These are phyloP conservation scores for Pseudonectria buxi DNA, from an alignment of 2,329 filamentous ascomycete species.

Conservation along the genomic window DNA sequence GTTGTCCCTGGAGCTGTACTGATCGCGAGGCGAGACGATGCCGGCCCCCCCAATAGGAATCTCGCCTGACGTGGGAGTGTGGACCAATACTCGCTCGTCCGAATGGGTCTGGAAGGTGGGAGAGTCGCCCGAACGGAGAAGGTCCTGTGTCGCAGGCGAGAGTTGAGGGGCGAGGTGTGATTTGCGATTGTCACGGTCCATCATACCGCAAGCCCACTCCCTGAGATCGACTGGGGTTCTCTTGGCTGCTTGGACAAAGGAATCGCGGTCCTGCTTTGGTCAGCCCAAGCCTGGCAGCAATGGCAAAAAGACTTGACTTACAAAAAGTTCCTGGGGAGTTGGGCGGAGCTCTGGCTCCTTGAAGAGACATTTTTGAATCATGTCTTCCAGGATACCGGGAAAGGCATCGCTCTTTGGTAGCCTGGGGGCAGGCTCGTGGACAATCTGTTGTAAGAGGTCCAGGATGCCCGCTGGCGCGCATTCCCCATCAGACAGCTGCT, in stretches of 20 bases:
- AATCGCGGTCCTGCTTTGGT: conserved; percentile 69
- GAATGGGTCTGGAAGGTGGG: conserved; percentile 39
- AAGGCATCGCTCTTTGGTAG: conserved; percentile 97
- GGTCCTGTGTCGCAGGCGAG: conserved; percentile 70
- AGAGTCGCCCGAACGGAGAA: conserved; percentile 60
- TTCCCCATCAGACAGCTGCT: conserved; percentile 64
- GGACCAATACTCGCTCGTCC: conserved; percentile 37
- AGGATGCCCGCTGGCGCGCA: conserved; percentile 89
- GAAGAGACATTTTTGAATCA: conserved; percentile 91
- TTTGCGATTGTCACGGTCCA: conserved; percentile 93
- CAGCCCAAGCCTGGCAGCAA: conserved; percentile 4
- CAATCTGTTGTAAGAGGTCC: conserved; percentile 93
- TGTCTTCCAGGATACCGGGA: conserved; percentile 88
- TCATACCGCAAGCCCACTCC: conserved; percentile 88
- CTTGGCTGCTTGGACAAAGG: conserved; percentile 94
- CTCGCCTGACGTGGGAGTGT: conserved; percentile 64
- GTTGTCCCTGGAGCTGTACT: conserved; percentile 36
- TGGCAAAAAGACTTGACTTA: conserved; percentile 41
- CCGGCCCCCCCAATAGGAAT: conserved; percentile 58
- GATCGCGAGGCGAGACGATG: conserved; percentile 49
- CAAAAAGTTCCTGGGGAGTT: conserved; percentile 88
- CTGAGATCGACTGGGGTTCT: conserved; percentile 89
- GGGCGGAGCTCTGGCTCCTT: conserved; percentile 86
- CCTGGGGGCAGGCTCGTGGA: conserved; percentile 88
- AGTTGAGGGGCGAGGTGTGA: conserved; percentile 80